Evolutionary conservation across 2,329 filamentous ascomycete species (phyloP), one percentile per base, ranked within the genome.

Genomic region (Talaromyces amestolkiae): DNA sequence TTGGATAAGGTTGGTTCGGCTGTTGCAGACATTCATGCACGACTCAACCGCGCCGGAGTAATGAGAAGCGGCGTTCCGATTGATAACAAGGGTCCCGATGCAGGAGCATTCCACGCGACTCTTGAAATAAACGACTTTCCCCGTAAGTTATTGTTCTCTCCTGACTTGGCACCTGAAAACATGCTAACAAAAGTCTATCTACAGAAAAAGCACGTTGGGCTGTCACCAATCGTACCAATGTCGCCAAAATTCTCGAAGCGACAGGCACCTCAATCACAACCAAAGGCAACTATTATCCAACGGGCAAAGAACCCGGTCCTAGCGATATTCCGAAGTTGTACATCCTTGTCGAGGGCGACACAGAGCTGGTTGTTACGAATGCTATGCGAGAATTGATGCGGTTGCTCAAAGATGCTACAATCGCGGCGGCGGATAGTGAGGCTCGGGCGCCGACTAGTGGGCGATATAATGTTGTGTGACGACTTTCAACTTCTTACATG

Each of bases 41-140:
- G 95, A 70, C 85, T 99, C 45, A 94, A 92, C 73, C 92, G 92
- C 71, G 92, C 92, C 39, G 93, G 93, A 41, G 91, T 95, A 75
- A 89, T 97, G 72, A 90, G 95, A 67, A 90, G 92, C 3, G 95
- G 95, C 15, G 93, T 96, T 68, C 93, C 95, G 8, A 96, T 97
- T 75, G 95, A 99, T 82, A 99, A 99, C 81, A 97, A 97, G 79
- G 95, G 95, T 0, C 95, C 95, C 0, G 95, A 99, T 77, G 95
- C 95, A 3, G 95, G 95, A 61, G 93, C 93, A 0, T 99, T 93
- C 85, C 95, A 99, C 77, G 93, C 95, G 17, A 98, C 94, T 3
- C 84, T 99, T 68, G 95, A 98, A 79, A 99, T 99, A 86, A 99
- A 99, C 79, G 95, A 99, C 79, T 98, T 98, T 79, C 95, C 95